Evolutionary conservation across 163 green algal species (phyloP).

Genomic region (Scenedesmus sp.): DNA sequence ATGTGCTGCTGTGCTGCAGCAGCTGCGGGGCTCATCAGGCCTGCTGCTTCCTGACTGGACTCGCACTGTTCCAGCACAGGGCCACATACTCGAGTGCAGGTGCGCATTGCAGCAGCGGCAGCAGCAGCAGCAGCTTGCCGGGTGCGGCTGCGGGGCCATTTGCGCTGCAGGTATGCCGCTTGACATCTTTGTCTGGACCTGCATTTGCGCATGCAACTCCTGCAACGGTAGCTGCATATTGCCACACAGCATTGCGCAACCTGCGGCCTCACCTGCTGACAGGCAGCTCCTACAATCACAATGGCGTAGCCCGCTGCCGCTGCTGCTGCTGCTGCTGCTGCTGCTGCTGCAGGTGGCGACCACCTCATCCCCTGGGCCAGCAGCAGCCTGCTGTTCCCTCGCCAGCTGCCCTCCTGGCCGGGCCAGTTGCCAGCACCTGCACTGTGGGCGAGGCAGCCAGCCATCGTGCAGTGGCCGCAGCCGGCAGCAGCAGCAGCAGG

Average conservation of each 20-base stretch:
- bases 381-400: conserved; percentile 21
- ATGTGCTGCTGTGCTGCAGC: neutral
- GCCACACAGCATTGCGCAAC: no score
- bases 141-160: neutral
- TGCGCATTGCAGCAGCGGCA: neutral
- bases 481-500: conserved; percentile 14
- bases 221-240: no score
- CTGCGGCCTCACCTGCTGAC: neutral
- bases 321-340: neutral
- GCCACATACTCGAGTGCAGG: conserved; percentile 19
- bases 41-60: conserved; percentile 9
- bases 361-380: conserved; percentile 37
- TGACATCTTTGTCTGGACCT: neutral
- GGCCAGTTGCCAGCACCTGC: neutral
- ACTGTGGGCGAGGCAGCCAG: conserved; percentile 3
- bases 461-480: conserved; percentile 14
- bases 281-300: neutral
- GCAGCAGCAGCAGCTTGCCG: neutral
- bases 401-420: neutral
- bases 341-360: conserved; percentile 26
- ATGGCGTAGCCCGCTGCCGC: no score
- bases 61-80: neutral
- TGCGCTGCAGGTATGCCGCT: neutral
- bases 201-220: no score
- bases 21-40: neutral